Conservation (phyloP, 208 protist species). For the Angomonas deanei region DNA sequence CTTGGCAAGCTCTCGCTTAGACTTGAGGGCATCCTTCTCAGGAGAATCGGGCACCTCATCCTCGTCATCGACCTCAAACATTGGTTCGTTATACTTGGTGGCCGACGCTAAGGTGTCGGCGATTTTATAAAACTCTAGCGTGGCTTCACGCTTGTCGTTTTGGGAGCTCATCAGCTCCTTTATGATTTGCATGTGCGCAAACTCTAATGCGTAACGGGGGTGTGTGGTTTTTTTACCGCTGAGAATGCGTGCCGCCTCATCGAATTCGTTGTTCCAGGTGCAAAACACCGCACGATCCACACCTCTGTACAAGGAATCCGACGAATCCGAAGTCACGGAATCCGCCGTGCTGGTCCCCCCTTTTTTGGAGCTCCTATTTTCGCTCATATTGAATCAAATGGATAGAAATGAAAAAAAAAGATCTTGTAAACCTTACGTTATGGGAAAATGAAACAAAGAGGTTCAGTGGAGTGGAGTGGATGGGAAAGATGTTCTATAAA, state of each 20-base stretch:
- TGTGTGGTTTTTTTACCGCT: constrained; percentile 59
- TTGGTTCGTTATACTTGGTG: constrained; percentile 63
- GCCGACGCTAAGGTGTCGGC: constrained; percentile 70
- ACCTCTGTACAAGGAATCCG: constrained; percentile 1
- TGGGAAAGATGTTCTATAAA: background rate
- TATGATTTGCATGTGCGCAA: constrained; percentile 66
- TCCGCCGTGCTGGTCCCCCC: background rate
- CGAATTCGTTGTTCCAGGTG: constrained; percentile 85
- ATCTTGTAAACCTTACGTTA: background rate
- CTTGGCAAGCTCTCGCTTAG: constrained; percentile 17
- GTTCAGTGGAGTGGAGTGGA: too few relatives aligned
- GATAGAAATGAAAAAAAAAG: constrained; percentile 12
- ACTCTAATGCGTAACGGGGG: constrained; percentile 82
- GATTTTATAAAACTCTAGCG: constrained; percentile 70
- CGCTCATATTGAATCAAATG: background rate
- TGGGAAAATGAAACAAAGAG: too few relatives aligned
- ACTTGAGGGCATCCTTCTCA: constrained; percentile 8
- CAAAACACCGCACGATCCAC: constrained; percentile 53
- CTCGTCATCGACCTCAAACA: constrained; percentile 48
- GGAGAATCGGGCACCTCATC: constrained; percentile 19
- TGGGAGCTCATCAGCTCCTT: constrained; percentile 80
- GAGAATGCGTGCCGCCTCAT: constrained; percentile 49
- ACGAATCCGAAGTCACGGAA: background rate
- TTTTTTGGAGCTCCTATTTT: background rate
- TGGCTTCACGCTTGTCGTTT: constrained; percentile 61